phyloP scores from a whole-genome alignment of 495 filamentous ascomycete genomes.

The Coniosporium apollinis region DNA sequence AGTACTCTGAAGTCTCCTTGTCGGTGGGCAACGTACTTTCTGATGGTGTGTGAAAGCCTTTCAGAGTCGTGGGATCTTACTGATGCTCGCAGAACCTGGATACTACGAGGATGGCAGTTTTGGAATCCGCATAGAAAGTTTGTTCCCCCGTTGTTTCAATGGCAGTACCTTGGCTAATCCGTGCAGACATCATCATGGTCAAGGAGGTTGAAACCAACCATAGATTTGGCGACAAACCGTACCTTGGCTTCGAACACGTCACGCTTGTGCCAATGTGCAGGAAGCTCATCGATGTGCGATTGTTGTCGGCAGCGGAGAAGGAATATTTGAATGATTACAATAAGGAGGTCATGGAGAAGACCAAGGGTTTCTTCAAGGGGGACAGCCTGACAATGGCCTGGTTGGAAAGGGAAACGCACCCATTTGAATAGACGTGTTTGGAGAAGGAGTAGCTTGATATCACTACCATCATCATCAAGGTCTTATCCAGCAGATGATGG shows the following conservation, averaged over 20 bases:
- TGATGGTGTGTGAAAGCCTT: constrained; percentile 38
- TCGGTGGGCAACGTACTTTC: constrained; percentile 87
- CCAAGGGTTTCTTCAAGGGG: constrained; percentile 58
- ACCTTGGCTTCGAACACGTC: constrained; percentile 88
- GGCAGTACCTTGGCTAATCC: neutral
- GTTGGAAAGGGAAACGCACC: constrained; percentile 70
- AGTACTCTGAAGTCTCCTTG: constrained; percentile 82
- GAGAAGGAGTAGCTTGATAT: too few species aligned
- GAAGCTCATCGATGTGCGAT: constrained; percentile 62
- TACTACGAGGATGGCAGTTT: constrained; percentile 97
- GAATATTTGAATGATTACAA: constrained; percentile 82
- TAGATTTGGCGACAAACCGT: constrained; percentile 84
- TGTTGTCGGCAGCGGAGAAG: constrained; percentile 63
- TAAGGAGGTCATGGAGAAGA: constrained; percentile 65
- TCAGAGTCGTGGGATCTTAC: too few species aligned
- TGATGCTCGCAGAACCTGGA: constrained; percentile 52
- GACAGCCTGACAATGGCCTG: constrained; percentile 53
- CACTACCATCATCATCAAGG: too few species aligned
- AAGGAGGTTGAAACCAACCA: constrained; percentile 72
- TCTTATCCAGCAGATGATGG: too few species aligned
- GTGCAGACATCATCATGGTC: constrained; percentile 60
- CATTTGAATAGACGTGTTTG: too few species aligned
- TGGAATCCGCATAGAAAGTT: constrained; percentile 95
- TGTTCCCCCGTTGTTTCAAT: constrained; percentile 9
- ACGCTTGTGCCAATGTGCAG: constrained; percentile 92